Evolutionary conservation across 2,329 filamentous ascomycete genomes (phyloP).

Genomic region (Epichloe typhina): DNA sequence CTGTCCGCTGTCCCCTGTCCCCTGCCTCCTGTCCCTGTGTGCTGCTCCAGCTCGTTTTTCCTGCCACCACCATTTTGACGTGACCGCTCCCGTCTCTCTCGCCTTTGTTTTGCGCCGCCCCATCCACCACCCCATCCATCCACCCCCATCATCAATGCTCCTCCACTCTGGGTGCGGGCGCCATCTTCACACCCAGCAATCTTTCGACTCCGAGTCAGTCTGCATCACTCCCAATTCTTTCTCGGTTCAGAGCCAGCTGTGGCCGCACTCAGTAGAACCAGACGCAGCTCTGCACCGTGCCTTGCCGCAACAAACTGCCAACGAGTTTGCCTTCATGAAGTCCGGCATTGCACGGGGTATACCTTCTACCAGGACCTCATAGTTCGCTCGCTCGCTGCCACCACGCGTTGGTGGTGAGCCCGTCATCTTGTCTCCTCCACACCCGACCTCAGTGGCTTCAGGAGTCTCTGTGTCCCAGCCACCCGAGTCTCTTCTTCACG

Average conservation of each 20-base stretch:
- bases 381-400: conserved; percentile 15
- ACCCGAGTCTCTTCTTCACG: conserved; percentile 30
- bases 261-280: neutral
- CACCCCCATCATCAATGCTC: neutral
- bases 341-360: neutral
- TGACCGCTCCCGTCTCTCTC: conserved; percentile 9
- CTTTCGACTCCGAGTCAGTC: neutral
- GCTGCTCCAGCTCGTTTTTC: conserved; percentile 5
- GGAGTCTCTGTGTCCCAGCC: conserved; percentile 32
- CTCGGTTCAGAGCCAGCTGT: neutral
- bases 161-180: neutral
- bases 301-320: neutral
- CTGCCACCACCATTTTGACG: conserved; percentile 21
- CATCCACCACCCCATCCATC: too few species aligned
- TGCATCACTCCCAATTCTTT: neutral
- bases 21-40: too few species aligned
- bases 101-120: too few species aligned
- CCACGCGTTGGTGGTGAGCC: conserved; percentile 24
- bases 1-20: too few species aligned
- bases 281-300: neutral
- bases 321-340: neutral
- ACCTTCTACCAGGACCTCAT: neutral
- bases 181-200: conserved; percentile 1
- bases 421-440: conserved; percentile 34
- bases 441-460: conserved; percentile 22